phyloP scores from a whole-genome alignment of 2,329 filamentous ascomycete genomes.

The Passalora sequoiae region DNA sequence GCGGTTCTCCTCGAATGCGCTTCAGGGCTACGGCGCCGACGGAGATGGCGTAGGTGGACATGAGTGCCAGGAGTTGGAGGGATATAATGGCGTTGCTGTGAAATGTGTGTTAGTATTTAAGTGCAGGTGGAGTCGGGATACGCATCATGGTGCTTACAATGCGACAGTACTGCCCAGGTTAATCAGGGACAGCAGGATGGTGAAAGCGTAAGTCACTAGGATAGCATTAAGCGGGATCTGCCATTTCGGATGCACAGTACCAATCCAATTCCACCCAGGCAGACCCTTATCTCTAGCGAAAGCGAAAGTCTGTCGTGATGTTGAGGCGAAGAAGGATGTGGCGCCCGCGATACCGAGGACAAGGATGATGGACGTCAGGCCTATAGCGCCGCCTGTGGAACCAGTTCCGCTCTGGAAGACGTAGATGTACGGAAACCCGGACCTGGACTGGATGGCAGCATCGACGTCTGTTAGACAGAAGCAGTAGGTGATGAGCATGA shows the following conservation, averaged over 20 bases:
- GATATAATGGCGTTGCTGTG: constrained; percentile 33
- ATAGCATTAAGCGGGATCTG: constrained; percentile 35
- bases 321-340: constrained; percentile 36
- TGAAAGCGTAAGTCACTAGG: constrained; percentile 28
- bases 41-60: constrained; percentile 34
- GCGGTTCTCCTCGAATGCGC: constrained; percentile 19
- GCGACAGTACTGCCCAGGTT: constrained; percentile 33
- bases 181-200: constrained; percentile 32
- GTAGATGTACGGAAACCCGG: constrained; percentile 23
- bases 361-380: constrained; percentile 21
- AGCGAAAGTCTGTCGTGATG: constrained; percentile 40
- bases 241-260: constrained; percentile 24
- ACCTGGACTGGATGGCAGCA: constrained; percentile 13
- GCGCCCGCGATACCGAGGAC: constrained; percentile 21
- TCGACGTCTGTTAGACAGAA: constrained; percentile 19
- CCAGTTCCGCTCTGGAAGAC: constrained; percentile 24
- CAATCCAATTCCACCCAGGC: constrained; percentile 32
- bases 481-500: constrained; percentile 24
- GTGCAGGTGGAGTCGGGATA: background rate
- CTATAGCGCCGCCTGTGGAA: constrained; percentile 19
- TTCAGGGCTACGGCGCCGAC: constrained; percentile 29
- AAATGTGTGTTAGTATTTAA: background rate
- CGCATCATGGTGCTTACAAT: constrained; percentile 17
- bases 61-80: constrained; percentile 31
- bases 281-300: constrained; percentile 41